phyloP scores from a whole-genome alignment of 2,329 filamentous ascomycete species.

The Colletotrichum trifolii region DNA sequence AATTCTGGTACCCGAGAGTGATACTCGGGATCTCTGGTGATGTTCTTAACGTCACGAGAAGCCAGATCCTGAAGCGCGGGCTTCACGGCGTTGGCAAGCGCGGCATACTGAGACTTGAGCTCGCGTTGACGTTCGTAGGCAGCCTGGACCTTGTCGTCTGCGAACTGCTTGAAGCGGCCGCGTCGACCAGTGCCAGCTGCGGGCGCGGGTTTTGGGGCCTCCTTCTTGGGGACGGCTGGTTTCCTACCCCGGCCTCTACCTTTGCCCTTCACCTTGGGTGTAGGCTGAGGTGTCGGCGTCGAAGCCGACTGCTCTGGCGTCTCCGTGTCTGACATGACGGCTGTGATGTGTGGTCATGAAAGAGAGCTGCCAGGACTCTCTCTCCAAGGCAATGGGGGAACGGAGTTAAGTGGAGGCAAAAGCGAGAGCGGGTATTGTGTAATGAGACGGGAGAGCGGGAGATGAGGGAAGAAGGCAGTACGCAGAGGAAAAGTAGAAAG shows the following conservation, averaged over 20 bases:
- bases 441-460: constrained; percentile 32
- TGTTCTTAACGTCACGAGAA: constrained; percentile 66
- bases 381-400: constrained; percentile 8
- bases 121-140: constrained; percentile 73
- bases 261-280: constrained; percentile 40
- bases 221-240: constrained; percentile 35
- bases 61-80: constrained; percentile 74
- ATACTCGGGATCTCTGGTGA: constrained; percentile 64
- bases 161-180: constrained; percentile 67
- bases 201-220: constrained; percentile 49
- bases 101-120: constrained; percentile 73
- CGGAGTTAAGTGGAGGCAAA: constrained; percentile 36
- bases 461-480: constrained; percentile 21
- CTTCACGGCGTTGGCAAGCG: constrained; percentile 71
- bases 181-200: constrained; percentile 52
- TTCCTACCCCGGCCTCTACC: constrained; percentile 37
- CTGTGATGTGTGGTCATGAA: constrained; percentile 39
- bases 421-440: constrained; percentile 35
- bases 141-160: constrained; percentile 65
- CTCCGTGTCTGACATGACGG: constrained; percentile 44
- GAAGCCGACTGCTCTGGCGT: constrained; percentile 36
- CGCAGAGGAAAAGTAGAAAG: constrained; percentile 14
- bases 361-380: constrained; percentile 30
- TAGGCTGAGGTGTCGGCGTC: constrained; percentile 36
- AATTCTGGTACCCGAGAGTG: constrained; percentile 67